phyloP scores from a whole-genome alignment of 768 basidiomycete species.

The Mycena vulgaris region DNA sequence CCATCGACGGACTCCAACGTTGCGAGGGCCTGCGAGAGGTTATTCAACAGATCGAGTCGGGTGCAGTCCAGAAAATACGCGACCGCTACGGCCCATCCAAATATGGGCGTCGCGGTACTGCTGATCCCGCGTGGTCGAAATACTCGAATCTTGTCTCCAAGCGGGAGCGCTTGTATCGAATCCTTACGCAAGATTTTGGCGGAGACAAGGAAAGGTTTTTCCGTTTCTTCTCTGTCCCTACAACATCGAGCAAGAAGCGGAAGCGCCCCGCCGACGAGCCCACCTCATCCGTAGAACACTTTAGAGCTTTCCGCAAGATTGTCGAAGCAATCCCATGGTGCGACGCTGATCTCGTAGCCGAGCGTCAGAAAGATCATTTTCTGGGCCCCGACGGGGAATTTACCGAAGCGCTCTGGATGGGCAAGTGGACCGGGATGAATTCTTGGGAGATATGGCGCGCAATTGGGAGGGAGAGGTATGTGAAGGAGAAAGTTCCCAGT shows the following conservation, averaged over 20 bases:
- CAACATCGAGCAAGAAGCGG: background rate
- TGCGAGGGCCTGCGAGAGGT: background rate
- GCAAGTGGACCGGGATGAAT: background rate
- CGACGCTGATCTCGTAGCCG: conserved; percentile 4
- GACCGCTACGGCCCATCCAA: conserved; percentile 1
- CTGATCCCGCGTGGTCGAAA: background rate
- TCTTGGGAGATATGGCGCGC: background rate
- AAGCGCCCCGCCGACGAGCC: background rate
- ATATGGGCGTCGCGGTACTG: background rate
- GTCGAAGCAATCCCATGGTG: conserved; percentile 3
- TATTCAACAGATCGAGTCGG: background rate
- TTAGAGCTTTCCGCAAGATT: background rate
- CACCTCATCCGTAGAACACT: background rate
- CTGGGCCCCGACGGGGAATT: background rate
- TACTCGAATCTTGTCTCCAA: conserved; percentile 1
- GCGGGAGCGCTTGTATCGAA: background rate
- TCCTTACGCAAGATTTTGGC: background rate
- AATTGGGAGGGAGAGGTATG: background rate
- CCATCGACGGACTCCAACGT: background rate
- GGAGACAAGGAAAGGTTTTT: conserved; percentile 11
- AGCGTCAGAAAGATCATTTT: background rate
- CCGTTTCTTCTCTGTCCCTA: background rate
- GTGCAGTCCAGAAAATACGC: background rate
- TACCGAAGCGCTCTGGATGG: background rate
- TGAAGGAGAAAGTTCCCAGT: background rate